phyloP scores from a whole-genome alignment of 306 rosid genomes.

The Prunus armeniaca region DNA sequence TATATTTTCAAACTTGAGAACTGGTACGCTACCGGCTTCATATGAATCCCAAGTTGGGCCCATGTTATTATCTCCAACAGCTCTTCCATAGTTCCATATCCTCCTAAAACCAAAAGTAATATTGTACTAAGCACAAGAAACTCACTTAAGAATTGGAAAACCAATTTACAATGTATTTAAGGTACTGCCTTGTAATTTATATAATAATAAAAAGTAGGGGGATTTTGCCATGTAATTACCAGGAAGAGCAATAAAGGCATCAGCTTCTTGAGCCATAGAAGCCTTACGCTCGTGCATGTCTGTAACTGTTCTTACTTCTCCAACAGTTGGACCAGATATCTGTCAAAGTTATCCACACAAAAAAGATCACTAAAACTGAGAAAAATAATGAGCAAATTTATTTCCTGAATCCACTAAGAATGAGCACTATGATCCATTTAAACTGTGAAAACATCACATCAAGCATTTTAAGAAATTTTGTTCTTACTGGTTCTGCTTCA shows the following conservation, averaged over 20 bases:
- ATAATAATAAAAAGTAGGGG: background rate
- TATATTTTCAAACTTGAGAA: slow-evolving; percentile 15
- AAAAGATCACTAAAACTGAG: slow-evolving; percentile 2
- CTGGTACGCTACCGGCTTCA: slow-evolving; percentile 58
- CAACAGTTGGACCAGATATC: slow-evolving; percentile 91
- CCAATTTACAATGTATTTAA: too few relatives aligned
- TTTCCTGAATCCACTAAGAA: background rate
- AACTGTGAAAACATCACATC: background rate
- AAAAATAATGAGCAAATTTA: slow-evolving; percentile 9
- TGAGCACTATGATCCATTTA: background rate
- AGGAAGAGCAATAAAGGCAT: slow-evolving; percentile 94
- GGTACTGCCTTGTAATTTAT: background rate
- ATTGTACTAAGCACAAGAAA: background rate
- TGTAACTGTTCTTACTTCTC: slow-evolving; percentile 84
- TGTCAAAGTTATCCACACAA: slow-evolving; percentile 35
- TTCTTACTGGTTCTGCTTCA: background rate
- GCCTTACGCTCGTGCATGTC: slow-evolving; percentile 99
- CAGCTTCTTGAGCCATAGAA: slow-evolving; percentile 86
- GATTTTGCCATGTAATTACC: slow-evolving; percentile 45
- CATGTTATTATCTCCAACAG: slow-evolving; percentile 92
- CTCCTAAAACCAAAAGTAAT: slow-evolving; percentile 50
- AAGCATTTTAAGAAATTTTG: background rate
- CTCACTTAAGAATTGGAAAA: background rate
- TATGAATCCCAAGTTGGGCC: slow-evolving; percentile 95
- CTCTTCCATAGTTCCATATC: slow-evolving; percentile 98